Conservation (phyloP, 1,139 yeast genomes). For the Yamadazyma songkhlaensis region DNA sequence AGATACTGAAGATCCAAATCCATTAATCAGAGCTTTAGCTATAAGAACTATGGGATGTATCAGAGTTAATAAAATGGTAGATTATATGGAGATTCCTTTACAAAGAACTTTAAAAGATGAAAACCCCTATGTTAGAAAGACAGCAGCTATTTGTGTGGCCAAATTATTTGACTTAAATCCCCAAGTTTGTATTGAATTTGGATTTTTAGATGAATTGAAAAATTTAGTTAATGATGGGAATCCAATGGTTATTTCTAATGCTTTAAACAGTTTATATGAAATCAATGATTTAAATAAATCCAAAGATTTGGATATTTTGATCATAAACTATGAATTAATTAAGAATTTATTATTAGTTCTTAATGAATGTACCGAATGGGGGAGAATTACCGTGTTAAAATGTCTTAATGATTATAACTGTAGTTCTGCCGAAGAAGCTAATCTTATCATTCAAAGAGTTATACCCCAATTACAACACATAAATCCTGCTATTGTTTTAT, state of each 20-base stretch:
- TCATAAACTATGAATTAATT: conserved; percentile 44
- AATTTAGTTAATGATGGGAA: conserved; percentile 80
- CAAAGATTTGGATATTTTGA: conserved; percentile 41
- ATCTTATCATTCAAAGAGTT: conserved; percentile 84
- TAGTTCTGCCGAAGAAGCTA: conserved; percentile 60
- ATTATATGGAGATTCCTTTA: conserved; percentile 88
- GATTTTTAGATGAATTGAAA: conserved; percentile 70
- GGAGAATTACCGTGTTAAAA: conserved; percentile 83
- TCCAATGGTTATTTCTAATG: conserved; percentile 97
- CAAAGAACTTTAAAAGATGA: conserved; percentile 84
- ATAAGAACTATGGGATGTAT: conserved; percentile 99
- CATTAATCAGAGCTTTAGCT: conserved; percentile 92
- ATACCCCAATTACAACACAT: conserved; percentile 97
- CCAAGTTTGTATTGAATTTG: conserved; percentile 79
- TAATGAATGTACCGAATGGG: conserved; percentile 99
- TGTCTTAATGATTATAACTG: conserved; percentile 75
- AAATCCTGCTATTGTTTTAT: conserved; percentile 90
- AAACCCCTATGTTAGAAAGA: conserved; percentile 95
- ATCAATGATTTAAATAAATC: conserved; percentile 62
- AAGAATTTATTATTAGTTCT: conserved; percentile 74
- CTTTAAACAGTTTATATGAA: conserved; percentile 82
- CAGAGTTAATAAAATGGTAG: conserved; percentile 91
- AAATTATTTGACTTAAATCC: conserved; percentile 87
- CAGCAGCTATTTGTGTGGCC: conserved; percentile 97
- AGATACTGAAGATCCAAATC: conserved; percentile 96